Conservation (phyloP, 2,329 filamentous ascomycete genomes). For the Aspergillus spinulosporus region DNA sequence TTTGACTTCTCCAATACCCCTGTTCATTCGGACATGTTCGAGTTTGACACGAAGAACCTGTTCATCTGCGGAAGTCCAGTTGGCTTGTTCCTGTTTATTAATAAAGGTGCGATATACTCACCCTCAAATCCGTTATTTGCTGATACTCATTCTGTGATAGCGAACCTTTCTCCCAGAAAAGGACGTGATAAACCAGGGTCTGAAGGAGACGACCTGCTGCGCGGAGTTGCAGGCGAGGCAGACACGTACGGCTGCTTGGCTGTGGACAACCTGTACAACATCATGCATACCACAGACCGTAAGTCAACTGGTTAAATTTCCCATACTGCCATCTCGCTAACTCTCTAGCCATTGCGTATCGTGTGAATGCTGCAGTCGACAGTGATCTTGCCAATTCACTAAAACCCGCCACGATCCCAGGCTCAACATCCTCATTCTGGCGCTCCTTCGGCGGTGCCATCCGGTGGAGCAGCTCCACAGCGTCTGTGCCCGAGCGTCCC, state of each 20-base stretch:
- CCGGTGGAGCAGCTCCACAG: constrained; percentile 63
- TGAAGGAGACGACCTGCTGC: constrained; percentile 61
- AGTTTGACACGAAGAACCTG: constrained; percentile 87
- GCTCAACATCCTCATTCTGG: constrained; percentile 65
- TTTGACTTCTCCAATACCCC: constrained; percentile 41
- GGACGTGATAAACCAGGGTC: constrained; percentile 74
- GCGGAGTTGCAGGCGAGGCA: constrained; percentile 69
- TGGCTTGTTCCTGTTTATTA: constrained; percentile 88
- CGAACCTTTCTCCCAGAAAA: constrained; percentile 70
- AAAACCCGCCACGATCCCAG: constrained; percentile 76
- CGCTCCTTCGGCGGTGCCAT: constrained; percentile 64
- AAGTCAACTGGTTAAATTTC: constrained; percentile 18
- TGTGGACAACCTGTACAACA: constrained; percentile 95
- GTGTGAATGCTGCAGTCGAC: constrained; percentile 88
- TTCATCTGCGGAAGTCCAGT: constrained; percentile 89
- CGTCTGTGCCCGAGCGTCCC: constrained; percentile 65
- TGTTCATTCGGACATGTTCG: constrained; percentile 64
- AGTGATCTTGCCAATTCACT: constrained; percentile 73
- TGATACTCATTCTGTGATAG: constrained; percentile 32
- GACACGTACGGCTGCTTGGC: constrained; percentile 87
- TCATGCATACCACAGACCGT: constrained; percentile 72
- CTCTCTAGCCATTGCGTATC: constrained; percentile 73
- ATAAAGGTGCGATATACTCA: constrained; percentile 50
- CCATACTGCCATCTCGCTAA: constrained; percentile 49
- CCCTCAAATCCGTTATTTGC: neutral